phyloP scores from a whole-genome alignment of 164 flowering plant species.

The Platanus orientalis region DNA sequence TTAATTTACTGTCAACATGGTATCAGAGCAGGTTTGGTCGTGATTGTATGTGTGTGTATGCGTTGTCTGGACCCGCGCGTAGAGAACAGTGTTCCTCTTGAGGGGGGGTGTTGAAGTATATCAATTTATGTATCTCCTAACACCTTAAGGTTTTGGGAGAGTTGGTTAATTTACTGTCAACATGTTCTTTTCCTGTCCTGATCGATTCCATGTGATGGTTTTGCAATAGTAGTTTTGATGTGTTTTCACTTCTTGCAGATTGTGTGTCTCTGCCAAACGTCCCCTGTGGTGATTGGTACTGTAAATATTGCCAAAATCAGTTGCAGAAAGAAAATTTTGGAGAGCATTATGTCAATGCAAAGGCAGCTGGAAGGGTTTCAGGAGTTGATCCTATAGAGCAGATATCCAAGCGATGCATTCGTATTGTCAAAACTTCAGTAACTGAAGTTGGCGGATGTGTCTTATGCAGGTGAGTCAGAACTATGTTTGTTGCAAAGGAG shows the following conservation, averaged over 20 bases:
- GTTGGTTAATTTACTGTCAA: too few species aligned
- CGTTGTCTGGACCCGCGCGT: too few species aligned
- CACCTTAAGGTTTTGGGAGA: too few species aligned
- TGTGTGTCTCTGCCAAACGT: conserved; percentile 47
- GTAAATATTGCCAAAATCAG: conserved; percentile 56
- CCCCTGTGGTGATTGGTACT: conserved; percentile 65
- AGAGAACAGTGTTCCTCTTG: too few species aligned
- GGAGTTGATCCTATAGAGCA: conserved; percentile 73
- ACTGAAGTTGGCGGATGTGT: conserved; percentile 58
- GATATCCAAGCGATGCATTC: conserved; percentile 62
- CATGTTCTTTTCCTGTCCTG: too few species aligned
- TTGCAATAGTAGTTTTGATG: too few species aligned
- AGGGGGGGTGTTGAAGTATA: too few species aligned
- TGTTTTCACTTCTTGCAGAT: conserved; percentile 35
- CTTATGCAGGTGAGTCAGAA: conserved; percentile 65
- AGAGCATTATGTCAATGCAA: conserved; percentile 59
- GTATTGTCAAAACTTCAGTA: conserved; percentile 48
- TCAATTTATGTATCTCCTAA: too few species aligned
- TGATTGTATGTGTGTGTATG: too few species aligned
- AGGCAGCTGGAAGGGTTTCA: conserved; percentile 79
- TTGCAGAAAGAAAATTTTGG: conserved; percentile 48
- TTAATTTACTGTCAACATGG: too few species aligned
- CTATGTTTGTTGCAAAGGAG: background rate
- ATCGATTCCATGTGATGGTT: too few species aligned
- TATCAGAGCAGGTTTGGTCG: too few species aligned